These are phyloP conservation scores for Cyberlindnera meyerae DNA, from an alignment of 805 yeast species.

Conservation along the genomic window DNA sequence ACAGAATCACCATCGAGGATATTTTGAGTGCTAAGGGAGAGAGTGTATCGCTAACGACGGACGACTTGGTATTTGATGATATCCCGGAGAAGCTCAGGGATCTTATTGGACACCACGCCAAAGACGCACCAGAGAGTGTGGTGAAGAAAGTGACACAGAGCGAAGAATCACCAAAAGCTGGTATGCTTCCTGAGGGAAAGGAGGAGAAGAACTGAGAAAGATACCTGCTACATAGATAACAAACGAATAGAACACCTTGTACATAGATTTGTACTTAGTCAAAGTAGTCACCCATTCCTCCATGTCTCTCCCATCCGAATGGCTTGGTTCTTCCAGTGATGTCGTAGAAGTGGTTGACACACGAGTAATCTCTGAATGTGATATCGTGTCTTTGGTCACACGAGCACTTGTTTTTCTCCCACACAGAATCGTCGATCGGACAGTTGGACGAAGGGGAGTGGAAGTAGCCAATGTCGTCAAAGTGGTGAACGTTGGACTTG, in stretches of 20 bases:
- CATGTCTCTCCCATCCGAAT: constrained; percentile 58
- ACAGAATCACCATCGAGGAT: constrained; percentile 72
- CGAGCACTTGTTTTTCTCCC: constrained; percentile 44
- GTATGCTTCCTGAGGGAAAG: constrained; percentile 5
- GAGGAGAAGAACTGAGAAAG: background rate
- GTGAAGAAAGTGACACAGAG: background rate
- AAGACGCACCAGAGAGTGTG: constrained; percentile 52
- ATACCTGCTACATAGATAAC: no score
- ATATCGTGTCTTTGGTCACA: constrained; percentile 62
- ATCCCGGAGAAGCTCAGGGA: constrained; percentile 51
- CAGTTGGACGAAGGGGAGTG: constrained; percentile 62
- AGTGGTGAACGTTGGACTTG: constrained; percentile 66
- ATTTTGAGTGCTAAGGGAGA: constrained; percentile 75
- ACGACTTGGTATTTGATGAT: constrained; percentile 67
- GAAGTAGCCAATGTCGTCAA: constrained; percentile 77
- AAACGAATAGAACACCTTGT: no score
- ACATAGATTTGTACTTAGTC: no score
- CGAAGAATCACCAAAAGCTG: no score
- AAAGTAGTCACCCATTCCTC: constrained; percentile 17
- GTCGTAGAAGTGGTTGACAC: constrained; percentile 58
- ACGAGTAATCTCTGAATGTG: constrained; percentile 69
- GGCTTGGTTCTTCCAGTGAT: constrained; percentile 54
- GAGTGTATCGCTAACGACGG: constrained; percentile 54
- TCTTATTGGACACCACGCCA: constrained; percentile 61
- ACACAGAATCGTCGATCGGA: constrained; percentile 44